phyloP scores from a whole-genome alignment of 306 rosid species.

The Luffa acutangula region DNA sequence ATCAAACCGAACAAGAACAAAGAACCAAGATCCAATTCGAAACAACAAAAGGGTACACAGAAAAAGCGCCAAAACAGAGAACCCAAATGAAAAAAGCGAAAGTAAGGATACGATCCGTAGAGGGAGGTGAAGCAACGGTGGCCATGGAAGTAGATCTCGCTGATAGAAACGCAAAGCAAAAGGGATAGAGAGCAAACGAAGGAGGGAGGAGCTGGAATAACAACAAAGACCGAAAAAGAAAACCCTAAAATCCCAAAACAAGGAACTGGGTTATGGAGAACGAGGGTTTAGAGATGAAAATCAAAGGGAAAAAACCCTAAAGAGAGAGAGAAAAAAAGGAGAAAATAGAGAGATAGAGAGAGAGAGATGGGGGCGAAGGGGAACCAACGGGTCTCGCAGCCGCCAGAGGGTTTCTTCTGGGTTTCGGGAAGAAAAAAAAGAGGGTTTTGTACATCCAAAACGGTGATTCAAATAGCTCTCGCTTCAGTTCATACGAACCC shows the following conservation, averaged over 20 bases:
- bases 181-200: background rate
- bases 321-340: background rate
- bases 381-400: constrained; percentile 70
- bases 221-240: background rate
- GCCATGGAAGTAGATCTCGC: constrained; percentile 42
- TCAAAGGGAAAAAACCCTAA: constrained; percentile 35
- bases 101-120: constrained; percentile 87
- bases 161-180: background rate
- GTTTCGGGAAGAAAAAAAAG: constrained; percentile 65
- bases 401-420: constrained; percentile 56
- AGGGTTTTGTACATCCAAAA: constrained; percentile 76
- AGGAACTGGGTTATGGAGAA: background rate
- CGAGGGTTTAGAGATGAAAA: constrained; percentile 15
- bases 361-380: background rate
- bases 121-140: constrained; percentile 65
- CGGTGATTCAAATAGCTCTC: constrained; percentile 90
- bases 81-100: background rate
- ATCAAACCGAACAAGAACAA: background rate
- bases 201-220: background rate
- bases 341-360: background rate
- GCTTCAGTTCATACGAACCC: background rate
- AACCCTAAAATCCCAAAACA: constrained; percentile 26
- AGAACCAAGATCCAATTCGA: background rate
- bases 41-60: background rate
- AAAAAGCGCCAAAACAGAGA: background rate